These are phyloP conservation scores for Breynia disticha DNA, from an alignment of 441 rosid genomes.

Conservation along the genomic window DNA sequence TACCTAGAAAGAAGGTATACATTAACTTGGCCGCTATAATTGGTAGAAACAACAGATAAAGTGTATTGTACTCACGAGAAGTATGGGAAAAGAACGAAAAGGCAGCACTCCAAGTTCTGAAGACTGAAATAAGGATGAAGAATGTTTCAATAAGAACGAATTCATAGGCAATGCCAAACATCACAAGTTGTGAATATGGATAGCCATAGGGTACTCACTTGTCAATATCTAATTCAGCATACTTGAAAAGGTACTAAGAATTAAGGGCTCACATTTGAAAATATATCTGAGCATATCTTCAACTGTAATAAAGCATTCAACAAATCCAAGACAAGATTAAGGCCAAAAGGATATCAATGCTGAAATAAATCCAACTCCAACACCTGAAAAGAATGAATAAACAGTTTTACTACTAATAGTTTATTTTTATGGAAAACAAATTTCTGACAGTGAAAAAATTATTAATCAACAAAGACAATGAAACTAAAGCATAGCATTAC, in stretches of 20 bases:
- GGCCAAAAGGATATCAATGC: constrained; percentile 83
- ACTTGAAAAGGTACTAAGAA: constrained; percentile 83
- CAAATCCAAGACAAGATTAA: constrained; percentile 11
- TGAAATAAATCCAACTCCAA: constrained; percentile 94
- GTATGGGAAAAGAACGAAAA: constrained; percentile 94
- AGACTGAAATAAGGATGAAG: constrained; percentile 43
- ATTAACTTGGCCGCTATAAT: neutral
- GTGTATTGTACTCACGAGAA: constrained; percentile 64
- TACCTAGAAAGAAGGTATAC: constrained; percentile 38
- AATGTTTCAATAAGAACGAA: constrained; percentile 13
- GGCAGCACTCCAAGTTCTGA: constrained; percentile 98
- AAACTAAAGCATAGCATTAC: too few relatives aligned
- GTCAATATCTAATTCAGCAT: constrained; percentile 95
- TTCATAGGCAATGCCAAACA: constrained; percentile 2
- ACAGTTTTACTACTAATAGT: constrained; percentile 18
- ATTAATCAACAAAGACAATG: neutral
- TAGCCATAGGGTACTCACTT: constrained; percentile 54
- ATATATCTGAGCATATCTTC: constrained; percentile 15
- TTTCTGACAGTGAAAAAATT: neutral
- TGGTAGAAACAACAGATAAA: neutral
- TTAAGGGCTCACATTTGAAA: constrained; percentile 76
- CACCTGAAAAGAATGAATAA: constrained; percentile 50
- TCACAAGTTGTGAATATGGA: constrained; percentile 7
- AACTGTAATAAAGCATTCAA: constrained; percentile 7
- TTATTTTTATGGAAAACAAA: neutral